Evolutionary conservation across 2,329 filamentous ascomycete genomes (phyloP).

Genomic region (Fusarium multiceps): DNA sequence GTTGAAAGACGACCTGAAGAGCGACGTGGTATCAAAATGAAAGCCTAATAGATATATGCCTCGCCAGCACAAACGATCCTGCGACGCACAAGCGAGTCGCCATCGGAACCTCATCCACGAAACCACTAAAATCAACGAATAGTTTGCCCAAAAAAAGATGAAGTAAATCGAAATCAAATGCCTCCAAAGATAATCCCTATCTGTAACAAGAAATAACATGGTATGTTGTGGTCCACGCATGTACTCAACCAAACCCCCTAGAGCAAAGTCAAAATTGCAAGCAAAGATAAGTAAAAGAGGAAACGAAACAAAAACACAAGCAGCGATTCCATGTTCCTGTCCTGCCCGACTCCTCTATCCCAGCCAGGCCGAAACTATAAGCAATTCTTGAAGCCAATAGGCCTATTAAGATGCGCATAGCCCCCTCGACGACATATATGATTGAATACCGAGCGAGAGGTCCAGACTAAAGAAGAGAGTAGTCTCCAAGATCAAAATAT

Average conservation of each 20-base stretch:
- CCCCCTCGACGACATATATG: slow-evolving; percentile 51
- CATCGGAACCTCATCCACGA: slow-evolving; percentile 32
- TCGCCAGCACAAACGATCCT: slow-evolving; percentile 37
- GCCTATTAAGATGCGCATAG: slow-evolving; percentile 51
- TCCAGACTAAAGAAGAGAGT: slow-evolving; percentile 41
- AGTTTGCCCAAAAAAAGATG: slow-evolving; percentile 24
- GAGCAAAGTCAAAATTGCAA: slow-evolving; percentile 19
- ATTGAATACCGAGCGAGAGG: slow-evolving; percentile 52
- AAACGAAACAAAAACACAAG: slow-evolving; percentile 8
- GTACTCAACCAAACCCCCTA: slow-evolving; percentile 16
- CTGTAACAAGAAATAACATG: slow-evolving; percentile 34
- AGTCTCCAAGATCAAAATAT: slow-evolving; percentile 33
- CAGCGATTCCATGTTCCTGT: slow-evolving; percentile 37
- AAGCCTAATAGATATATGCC: slow-evolving; percentile 45
- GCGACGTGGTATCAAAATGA: slow-evolving; percentile 48
- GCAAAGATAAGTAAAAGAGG: neutral
- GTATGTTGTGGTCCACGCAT: slow-evolving; percentile 35
- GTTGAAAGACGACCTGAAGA: slow-evolving; percentile 41
- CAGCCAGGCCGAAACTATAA: slow-evolving; percentile 50
- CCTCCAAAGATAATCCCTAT: slow-evolving; percentile 28
- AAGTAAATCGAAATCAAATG: slow-evolving; percentile 29
- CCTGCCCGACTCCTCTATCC: slow-evolving; percentile 55
- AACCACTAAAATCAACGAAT: slow-evolving; percentile 35
- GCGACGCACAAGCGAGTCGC: slow-evolving; percentile 39
- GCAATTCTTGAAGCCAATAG: slow-evolving; percentile 47